Percentiles rank a stretch among this genome's conserved stretches.
Evolutionary conservation across 495 filamentous ascomycete species (phyloP).

Genomic region (Penicillium pancosmium): DNA sequence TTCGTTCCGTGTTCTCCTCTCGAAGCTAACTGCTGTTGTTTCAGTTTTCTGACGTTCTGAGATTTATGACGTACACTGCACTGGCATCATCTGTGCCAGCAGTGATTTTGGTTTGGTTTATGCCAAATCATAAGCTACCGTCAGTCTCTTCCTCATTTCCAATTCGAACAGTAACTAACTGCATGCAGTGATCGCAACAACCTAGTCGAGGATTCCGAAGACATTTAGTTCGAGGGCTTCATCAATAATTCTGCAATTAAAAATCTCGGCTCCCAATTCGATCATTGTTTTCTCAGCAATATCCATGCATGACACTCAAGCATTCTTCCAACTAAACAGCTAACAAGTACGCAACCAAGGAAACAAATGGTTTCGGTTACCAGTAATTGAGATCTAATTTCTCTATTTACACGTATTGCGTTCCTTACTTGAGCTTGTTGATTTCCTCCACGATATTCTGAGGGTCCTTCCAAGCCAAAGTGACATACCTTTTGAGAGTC

Average conservation of each 20-base stretch:
- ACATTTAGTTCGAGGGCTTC: neutral
- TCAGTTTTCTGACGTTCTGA: slow-evolving; percentile 50
- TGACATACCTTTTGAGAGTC: slow-evolving; percentile 52
- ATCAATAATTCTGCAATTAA: neutral
- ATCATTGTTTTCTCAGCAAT: too few species aligned
- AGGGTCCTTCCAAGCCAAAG: slow-evolving; percentile 60
- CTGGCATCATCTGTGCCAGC: slow-evolving; percentile 41
- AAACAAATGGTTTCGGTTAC: neutral
- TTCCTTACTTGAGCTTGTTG: slow-evolving; percentile 23
- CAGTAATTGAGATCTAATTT: neutral
- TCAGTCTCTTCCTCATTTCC: neutral
- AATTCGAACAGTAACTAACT: neutral
- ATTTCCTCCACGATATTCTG: slow-evolving; percentile 60
- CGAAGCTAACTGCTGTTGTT: slow-evolving; percentile 11
- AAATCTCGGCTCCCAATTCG: too few species aligned
- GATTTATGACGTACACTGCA: slow-evolving; percentile 49
- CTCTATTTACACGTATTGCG: neutral
- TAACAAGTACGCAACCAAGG: too few species aligned
- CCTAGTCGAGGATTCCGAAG: slow-evolving; percentile 9
- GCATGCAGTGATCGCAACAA: slow-evolving; percentile 13
- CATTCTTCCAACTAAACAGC: too few species aligned
- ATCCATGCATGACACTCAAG: too few species aligned
- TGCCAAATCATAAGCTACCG: slow-evolving; percentile 45
- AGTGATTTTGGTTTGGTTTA: slow-evolving; percentile 39
- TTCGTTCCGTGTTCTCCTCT: neutral